These are phyloP conservation scores for Suillus ampliporus DNA, from an alignment of 768 basidiomycete species.

Conservation along the genomic window DNA sequence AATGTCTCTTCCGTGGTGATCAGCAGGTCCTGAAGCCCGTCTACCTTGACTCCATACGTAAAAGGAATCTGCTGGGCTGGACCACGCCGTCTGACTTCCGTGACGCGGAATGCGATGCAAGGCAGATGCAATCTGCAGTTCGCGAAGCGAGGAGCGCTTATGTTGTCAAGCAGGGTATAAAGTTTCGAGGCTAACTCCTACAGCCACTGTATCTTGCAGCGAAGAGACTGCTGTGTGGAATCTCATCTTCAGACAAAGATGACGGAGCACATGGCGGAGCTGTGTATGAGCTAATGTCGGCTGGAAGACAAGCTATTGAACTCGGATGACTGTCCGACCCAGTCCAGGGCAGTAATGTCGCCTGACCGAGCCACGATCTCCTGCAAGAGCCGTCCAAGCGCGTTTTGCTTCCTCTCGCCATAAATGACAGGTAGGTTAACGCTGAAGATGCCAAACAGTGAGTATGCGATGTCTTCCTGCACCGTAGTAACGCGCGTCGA, in stretches of 20 bases:
- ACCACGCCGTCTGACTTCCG: not conserved
- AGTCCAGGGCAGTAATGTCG: constrained; percentile 2
- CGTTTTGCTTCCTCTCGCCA: constrained; percentile 3
- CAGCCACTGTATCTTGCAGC: not conserved
- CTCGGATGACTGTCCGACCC: constrained; percentile 1
- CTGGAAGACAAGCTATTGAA: constrained; percentile 10
- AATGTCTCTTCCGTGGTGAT: not conserved
- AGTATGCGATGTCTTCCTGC: constrained; percentile 5
- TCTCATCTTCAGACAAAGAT: not conserved
- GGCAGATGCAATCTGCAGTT: not conserved
- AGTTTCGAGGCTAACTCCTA: not conserved
- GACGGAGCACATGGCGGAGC: not conserved
- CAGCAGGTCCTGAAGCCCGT: not conserved
- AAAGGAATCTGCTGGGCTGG: not conserved
- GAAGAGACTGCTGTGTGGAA: not conserved
- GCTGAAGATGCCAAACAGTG: constrained; percentile 7
- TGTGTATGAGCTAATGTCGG: not conserved
- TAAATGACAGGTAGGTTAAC: constrained; percentile 3
- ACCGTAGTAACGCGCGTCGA: not conserved
- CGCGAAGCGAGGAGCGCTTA: not conserved
- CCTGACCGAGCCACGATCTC: constrained; percentile 3
- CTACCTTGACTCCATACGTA: not conserved
- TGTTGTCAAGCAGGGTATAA: not conserved
- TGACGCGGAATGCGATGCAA: not conserved
- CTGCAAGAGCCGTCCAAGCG: not conserved